phyloP scores from a whole-genome alignment of 176 grass and related monocot species.

The Carex kokanica region DNA sequence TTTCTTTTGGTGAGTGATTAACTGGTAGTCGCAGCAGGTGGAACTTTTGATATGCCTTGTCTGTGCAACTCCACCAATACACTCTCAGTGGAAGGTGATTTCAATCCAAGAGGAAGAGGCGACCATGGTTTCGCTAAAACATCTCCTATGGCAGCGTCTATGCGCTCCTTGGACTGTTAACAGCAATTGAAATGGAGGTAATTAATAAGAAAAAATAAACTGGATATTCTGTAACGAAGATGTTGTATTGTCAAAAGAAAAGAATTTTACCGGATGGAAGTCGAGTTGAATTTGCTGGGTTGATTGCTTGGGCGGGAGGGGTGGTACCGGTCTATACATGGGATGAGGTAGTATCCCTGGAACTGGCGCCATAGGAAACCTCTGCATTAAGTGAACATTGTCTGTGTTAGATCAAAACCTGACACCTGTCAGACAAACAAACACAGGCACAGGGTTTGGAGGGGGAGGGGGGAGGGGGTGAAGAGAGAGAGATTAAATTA shows the following conservation, averaged over 20 bases:
- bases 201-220: background rate
- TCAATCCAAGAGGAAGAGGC: conserved; percentile 88
- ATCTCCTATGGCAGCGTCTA: conserved; percentile 94
- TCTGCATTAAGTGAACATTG: conserved; percentile 39
- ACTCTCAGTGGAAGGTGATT: conserved; percentile 62
- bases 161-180: conserved; percentile 71
- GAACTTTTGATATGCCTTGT: conserved; percentile 69
- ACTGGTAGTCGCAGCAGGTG: conserved; percentile 26
- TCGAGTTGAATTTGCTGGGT: conserved; percentile 53
- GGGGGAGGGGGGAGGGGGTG: too few relatives aligned
- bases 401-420: background rate
- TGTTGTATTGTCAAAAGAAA: background rate
- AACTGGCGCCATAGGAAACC: conserved; percentile 43
- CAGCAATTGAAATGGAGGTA: background rate
- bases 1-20: background rate
- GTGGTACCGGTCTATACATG: conserved; percentile 51
- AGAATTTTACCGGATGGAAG: conserved; percentile 50
- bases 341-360: conserved; percentile 45
- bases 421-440: background rate
- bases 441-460: background rate
- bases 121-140: conserved; percentile 93
- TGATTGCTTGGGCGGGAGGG: conserved; percentile 35
- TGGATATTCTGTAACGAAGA: background rate
- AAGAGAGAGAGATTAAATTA: background rate
- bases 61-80: conserved; percentile 78